phyloP scores from a whole-genome alignment of 495 filamentous ascomycete genomes.

The Lichina pygmaea region DNA sequence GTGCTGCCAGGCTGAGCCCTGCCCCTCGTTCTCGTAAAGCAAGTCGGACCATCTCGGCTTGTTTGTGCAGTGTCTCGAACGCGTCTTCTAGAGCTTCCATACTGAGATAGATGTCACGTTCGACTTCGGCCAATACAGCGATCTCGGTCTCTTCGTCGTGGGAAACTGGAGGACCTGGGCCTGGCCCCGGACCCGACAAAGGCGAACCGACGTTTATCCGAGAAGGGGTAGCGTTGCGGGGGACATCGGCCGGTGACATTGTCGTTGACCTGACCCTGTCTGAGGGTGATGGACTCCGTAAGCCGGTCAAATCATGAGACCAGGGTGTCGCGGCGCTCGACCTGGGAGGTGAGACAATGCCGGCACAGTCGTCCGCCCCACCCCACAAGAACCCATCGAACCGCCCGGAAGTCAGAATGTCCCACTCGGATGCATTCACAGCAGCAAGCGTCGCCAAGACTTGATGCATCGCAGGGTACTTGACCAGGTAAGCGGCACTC shows the following conservation, averaged over 20 bases:
- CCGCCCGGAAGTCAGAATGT: constrained; percentile 80
- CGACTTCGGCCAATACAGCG: constrained; percentile 62
- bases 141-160: constrained; percentile 91
- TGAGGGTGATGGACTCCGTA: constrained; percentile 19
- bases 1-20: constrained; percentile 50
- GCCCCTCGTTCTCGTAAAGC: constrained; percentile 55
- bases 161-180: constrained; percentile 40
- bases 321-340: constrained; percentile 6
- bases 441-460: constrained; percentile 67
- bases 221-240: constrained; percentile 3
- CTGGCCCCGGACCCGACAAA: not conserved
- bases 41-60: constrained; percentile 56
- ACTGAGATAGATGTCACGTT: constrained; percentile 72
- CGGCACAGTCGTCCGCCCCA: constrained; percentile 38
- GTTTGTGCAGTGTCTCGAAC: constrained; percentile 71
- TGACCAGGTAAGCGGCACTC: constrained; percentile 67
- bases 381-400: constrained; percentile 96
- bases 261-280: constrained; percentile 12
- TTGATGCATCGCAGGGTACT: constrained; percentile 55
- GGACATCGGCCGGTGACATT: not conserved
- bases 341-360: not conserved
- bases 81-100: constrained; percentile 93
- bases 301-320: constrained; percentile 9
- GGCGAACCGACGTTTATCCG: constrained; percentile 1
- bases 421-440: constrained; percentile 77